phyloP scores from a whole-genome alignment of 2,329 filamentous ascomycete genomes.

The Arthroderma sp. region DNA sequence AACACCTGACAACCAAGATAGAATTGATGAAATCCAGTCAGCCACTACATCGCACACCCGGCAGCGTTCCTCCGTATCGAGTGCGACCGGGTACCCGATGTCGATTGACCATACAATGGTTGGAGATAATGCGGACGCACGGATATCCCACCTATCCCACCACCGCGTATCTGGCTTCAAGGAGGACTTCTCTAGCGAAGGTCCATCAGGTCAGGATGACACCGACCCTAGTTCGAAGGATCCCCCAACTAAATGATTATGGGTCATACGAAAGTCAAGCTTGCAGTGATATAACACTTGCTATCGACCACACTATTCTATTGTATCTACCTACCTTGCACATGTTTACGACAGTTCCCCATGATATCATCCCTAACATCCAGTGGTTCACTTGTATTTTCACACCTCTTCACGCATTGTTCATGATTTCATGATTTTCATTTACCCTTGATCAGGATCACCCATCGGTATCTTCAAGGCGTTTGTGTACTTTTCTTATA shows the following conservation, averaged over 20 bases:
- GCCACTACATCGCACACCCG: conserved; percentile 6
- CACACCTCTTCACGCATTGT: too few species aligned
- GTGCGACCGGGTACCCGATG: conserved; percentile 5
- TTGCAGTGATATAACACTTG: background rate
- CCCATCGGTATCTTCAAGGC: too few species aligned
- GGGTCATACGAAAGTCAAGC: background rate
- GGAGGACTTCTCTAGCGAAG: conserved; percentile 7
- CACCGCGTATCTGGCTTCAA: conserved; percentile 11
- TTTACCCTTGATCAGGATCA: too few species aligned
- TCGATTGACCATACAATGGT: conserved; percentile 6
- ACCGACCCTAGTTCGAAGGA: conserved; percentile 2
- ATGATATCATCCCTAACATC: too few species aligned
- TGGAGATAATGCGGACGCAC: conserved; percentile 5
- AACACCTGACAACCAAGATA: conserved; percentile 3
- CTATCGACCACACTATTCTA: background rate
- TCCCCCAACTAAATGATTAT: background rate
- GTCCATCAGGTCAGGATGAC: conserved; percentile 2
- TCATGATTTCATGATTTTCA: too few species aligned
- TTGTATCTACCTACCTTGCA: background rate
- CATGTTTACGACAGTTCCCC: background rate
- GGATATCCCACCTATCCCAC: conserved; percentile 2
- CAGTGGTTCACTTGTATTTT: too few species aligned
- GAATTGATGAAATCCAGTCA: background rate
- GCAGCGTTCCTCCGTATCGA: conserved; percentile 11
- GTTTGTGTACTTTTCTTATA: too few species aligned